Evolutionary conservation across 352 stramenopile genomes (phyloP).

Genomic region (Thalassiosira livingstoniorum): DNA sequence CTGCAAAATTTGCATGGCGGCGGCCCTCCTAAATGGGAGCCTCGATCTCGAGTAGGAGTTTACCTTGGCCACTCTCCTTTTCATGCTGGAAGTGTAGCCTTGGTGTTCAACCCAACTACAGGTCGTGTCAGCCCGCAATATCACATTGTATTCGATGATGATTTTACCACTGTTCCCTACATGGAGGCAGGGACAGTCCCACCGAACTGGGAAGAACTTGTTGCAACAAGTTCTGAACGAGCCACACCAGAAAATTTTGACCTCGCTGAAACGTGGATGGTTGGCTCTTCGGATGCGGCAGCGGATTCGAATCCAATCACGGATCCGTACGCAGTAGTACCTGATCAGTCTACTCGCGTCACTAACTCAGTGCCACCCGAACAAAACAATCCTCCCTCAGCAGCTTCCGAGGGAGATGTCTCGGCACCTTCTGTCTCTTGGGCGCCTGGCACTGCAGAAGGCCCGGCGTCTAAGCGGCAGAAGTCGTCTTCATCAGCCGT

Average conservation of each 20-base stretch:
- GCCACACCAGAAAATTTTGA: slow-evolving; percentile 4
- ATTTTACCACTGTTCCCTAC: slow-evolving; percentile 31
- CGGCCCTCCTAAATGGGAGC: slow-evolving; percentile 54
- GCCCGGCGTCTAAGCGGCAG: not conserved
- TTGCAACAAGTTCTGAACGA: slow-evolving; percentile 1
- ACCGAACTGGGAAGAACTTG: not conserved
- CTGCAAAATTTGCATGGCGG: slow-evolving; percentile 35
- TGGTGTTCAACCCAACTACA: slow-evolving; percentile 60
- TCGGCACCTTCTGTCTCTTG: not conserved
- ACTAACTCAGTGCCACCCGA: not conserved
- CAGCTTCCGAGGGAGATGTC: not conserved
- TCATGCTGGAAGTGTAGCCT: slow-evolving; percentile 51
- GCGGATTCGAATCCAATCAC: not conserved
- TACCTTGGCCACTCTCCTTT: slow-evolving; percentile 59
- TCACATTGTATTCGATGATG: slow-evolving; percentile 54
- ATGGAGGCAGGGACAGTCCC: slow-evolving; percentile 1
- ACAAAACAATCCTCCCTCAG: not conserved
- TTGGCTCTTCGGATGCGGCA: not conserved
- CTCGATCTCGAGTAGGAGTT: slow-evolving; percentile 38
- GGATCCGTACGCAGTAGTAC: not conserved
- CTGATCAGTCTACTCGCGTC: not conserved
- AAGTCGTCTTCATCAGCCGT: not conserved
- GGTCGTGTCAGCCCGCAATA: slow-evolving; percentile 62
- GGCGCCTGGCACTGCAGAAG: too few species aligned
- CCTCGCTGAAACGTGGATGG: slow-evolving; percentile 2